A percentile compares a stretch with the other conserved stretches of the same genome.
phyloP scores from a whole-genome alignment of 257 asterid species.

The Avicennia marina region DNA sequence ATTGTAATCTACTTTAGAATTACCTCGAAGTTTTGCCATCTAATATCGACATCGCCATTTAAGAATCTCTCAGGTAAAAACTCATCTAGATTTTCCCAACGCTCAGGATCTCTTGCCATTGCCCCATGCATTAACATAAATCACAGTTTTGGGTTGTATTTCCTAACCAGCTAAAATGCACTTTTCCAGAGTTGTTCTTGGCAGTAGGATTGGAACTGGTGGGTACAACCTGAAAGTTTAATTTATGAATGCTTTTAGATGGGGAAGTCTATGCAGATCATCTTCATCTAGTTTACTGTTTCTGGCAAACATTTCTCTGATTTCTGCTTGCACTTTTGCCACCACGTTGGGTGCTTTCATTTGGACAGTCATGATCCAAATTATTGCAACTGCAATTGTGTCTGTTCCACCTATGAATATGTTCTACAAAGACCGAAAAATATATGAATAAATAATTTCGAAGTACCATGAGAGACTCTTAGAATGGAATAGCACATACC shows the following conservation, averaged over 20 bases:
- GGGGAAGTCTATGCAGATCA: conserved; percentile 25
- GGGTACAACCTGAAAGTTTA: conserved; percentile 38
- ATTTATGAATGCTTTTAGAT: conserved; percentile 34
- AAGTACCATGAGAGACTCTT: not conserved
- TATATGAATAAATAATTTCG: not conserved
- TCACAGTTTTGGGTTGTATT: conserved; percentile 31
- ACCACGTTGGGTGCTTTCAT: conserved; percentile 19
- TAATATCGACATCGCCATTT: conserved; percentile 15
- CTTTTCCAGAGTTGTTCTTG: conserved; percentile 19
- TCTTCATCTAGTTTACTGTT: conserved; percentile 26
- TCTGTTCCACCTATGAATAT: conserved; percentile 39
- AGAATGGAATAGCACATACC: too few species aligned
- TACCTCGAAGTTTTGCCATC: conserved; percentile 30
- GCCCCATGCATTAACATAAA: conserved; percentile 40
- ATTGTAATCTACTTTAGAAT: too few species aligned
- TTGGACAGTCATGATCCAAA: conserved; percentile 36
- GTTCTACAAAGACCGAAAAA: conserved; percentile 27
- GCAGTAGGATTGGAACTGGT: conserved; percentile 37
- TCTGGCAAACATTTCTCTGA: conserved; percentile 14
- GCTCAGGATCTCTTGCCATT: conserved; percentile 42
- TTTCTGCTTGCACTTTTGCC: conserved; percentile 24
- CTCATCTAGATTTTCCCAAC: conserved; percentile 31
- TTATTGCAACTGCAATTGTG: conserved; percentile 27
- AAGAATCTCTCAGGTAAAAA: conserved; percentile 45
- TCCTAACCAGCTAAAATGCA: conserved; percentile 25